These are phyloP conservation scores for Nannizzia gypsea DNA, from an alignment of 2,329 filamentous ascomycete species.

Conservation along the genomic window DNA sequence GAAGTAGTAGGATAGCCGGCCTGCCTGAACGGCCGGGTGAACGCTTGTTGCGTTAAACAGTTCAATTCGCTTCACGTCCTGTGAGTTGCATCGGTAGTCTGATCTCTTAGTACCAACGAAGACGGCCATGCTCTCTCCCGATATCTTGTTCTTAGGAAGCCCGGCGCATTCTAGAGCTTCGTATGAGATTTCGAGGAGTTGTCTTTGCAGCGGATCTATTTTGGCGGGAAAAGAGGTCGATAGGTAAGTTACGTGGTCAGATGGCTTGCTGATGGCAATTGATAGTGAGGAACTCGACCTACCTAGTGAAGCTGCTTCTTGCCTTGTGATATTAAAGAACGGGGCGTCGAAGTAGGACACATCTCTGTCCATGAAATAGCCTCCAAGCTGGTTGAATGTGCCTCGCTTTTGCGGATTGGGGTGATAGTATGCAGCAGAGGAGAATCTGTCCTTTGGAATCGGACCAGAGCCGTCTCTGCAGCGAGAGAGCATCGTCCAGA, in stretches of 20 bases:
- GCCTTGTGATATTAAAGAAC: conserved; percentile 18
- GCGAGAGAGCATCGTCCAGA: conserved; percentile 15
- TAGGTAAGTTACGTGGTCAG: too few species aligned
- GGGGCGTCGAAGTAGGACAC: conserved; percentile 21
- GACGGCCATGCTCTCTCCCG: too few species aligned
- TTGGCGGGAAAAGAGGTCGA: too few species aligned
- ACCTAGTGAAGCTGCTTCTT: too few species aligned
- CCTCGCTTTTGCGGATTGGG: not conserved
- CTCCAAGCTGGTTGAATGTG: not conserved
- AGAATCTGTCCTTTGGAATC: conserved; percentile 13
- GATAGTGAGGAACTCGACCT: too few species aligned
- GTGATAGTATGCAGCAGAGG: conserved; percentile 7
- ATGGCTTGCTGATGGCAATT: conserved; percentile 33
- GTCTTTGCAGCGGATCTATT: conserved; percentile 61
- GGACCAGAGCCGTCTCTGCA: conserved; percentile 5
- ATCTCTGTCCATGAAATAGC: conserved; percentile 18
- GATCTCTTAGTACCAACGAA: not conserved
- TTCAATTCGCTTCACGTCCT: too few species aligned
- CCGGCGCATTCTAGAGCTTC: conserved; percentile 60
- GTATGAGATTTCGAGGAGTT: conserved; percentile 64
- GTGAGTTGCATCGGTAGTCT: conserved; percentile 17
- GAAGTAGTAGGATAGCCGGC: conserved; percentile 12
- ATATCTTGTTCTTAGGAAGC: not conserved
- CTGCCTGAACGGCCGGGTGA: conserved; percentile 16
- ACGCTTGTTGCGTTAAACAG: too few species aligned